Evolutionary conservation across 352 stramenopile genomes (phyloP).

Genomic region (Globisporangium barbulae): DNA sequence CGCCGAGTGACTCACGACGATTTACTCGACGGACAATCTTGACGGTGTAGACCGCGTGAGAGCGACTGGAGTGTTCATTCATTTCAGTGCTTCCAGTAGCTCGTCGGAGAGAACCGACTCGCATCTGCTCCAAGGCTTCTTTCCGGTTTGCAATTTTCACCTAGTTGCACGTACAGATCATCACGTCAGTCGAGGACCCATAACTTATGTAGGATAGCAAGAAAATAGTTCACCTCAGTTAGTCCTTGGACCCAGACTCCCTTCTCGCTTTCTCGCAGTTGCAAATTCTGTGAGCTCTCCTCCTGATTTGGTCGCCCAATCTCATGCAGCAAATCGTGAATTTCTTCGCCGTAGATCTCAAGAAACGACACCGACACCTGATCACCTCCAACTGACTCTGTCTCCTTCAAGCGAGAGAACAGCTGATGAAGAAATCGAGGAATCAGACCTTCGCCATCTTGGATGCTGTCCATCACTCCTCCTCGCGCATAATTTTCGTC

Average conservation of each 20-base stretch:
- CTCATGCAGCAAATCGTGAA: conserved; percentile 91
- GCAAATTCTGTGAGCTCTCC: conserved; percentile 44
- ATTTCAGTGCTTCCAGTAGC: conserved; percentile 87
- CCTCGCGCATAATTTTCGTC: too few species aligned
- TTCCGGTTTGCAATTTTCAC: conserved; percentile 47
- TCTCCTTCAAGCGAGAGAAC: conserved; percentile 44
- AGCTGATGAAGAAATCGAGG: conserved; percentile 82
- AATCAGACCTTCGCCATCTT: conserved; percentile 74
- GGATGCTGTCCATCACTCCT: conserved; percentile 19
- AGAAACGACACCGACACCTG: conserved; percentile 88
- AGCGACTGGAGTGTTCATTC: conserved; percentile 87
- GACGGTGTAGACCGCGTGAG: conserved; percentile 84
- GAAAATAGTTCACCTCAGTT: conserved; percentile 39
- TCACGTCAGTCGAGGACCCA: not conserved
- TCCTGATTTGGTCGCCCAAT: conserved; percentile 24
- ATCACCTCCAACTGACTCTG: conserved; percentile 26
- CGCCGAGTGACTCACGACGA: conserved; percentile 21
- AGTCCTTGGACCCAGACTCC: conserved; percentile 80
- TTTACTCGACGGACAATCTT: conserved; percentile 67
- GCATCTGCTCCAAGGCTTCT: conserved; percentile 80
- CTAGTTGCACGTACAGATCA: conserved; percentile 19
- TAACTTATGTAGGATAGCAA: not conserved
- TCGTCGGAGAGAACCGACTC: conserved; percentile 59
- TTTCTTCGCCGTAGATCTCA: conserved; percentile 98
- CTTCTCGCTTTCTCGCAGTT: conserved; percentile 65